phyloP scores from a whole-genome alignment of 257 asterid species.

The Coffea eugenioides region DNA sequence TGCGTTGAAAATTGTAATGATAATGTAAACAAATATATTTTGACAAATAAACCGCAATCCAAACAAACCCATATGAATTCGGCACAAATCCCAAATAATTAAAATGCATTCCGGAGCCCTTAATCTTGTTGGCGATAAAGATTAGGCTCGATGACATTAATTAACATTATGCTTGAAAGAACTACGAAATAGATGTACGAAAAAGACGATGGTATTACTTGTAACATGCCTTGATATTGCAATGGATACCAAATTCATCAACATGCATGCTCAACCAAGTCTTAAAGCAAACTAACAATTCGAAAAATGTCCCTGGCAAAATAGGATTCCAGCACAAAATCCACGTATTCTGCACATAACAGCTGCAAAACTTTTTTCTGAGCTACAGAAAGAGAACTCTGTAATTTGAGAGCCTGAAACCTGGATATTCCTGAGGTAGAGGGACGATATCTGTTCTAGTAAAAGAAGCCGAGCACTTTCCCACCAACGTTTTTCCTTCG shows the following conservation, averaged over 20 bases:
- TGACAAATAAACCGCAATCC: too few species aligned
- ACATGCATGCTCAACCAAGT: neutral
- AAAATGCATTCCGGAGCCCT: too few species aligned
- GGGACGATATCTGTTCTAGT: slow-evolving; percentile 4
- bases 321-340: slow-evolving; percentile 4
- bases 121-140: too few species aligned
- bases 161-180: too few species aligned
- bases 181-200: too few species aligned
- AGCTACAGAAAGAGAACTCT: neutral
- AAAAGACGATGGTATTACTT: neutral
- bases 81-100: too few species aligned
- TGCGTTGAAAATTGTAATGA: too few species aligned
- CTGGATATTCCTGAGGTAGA: neutral
- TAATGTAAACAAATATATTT: too few species aligned
- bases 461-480: slow-evolving; percentile 31
- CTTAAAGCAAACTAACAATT: neutral
- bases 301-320: neutral
- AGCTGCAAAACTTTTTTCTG: slow-evolving; percentile 6
- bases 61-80: too few species aligned
- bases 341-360: neutral
- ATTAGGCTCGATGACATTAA: too few species aligned
- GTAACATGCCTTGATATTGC: neutral
- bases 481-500: slow-evolving; percentile 31
- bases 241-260: neutral
- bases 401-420: neutral